Percentiles rank a stretch among this genome's conserved stretches.
Conservation (phyloP, 208 protist genomes). For the Leishmania amazonensis region DNA sequence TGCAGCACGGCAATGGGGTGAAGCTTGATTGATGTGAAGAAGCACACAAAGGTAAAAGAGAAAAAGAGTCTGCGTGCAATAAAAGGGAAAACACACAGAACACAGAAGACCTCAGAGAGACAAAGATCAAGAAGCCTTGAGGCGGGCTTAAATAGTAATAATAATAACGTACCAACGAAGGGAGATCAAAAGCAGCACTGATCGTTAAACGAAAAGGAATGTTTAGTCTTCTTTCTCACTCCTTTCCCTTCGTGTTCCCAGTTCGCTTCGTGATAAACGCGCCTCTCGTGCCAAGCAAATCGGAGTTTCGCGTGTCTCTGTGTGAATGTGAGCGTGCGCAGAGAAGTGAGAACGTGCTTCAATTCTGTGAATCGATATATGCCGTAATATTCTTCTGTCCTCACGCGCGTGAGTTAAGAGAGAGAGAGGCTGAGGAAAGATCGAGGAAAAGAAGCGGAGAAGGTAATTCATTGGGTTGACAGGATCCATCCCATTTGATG, state of each 20-base stretch:
- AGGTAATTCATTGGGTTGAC: background rate
- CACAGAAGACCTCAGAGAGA: background rate
- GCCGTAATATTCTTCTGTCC: background rate
- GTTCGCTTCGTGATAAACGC: background rate
- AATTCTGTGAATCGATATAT: background rate
- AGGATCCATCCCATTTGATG: background rate
- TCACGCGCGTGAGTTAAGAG: background rate
- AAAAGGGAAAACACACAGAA: background rate
- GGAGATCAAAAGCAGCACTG: background rate
- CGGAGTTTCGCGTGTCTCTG: background rate
- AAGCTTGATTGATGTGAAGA: background rate
- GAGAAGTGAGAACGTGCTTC: background rate
- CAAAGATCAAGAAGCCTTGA: background rate
- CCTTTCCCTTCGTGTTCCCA: background rate
- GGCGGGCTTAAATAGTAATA: no score
- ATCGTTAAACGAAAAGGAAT: background rate
- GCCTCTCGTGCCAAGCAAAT: background rate
- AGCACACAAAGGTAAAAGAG: background rate
- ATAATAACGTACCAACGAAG: background rate
- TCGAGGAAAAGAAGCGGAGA: background rate
- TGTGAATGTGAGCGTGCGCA: background rate
- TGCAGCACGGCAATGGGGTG: background rate
- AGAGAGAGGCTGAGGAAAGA: background rate
- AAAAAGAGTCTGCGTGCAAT: background rate
- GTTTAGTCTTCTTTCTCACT: background rate